Evolutionary conservation across 352 stramenopile species (phyloP).

Genomic region (Phytophthora brassicae): DNA sequence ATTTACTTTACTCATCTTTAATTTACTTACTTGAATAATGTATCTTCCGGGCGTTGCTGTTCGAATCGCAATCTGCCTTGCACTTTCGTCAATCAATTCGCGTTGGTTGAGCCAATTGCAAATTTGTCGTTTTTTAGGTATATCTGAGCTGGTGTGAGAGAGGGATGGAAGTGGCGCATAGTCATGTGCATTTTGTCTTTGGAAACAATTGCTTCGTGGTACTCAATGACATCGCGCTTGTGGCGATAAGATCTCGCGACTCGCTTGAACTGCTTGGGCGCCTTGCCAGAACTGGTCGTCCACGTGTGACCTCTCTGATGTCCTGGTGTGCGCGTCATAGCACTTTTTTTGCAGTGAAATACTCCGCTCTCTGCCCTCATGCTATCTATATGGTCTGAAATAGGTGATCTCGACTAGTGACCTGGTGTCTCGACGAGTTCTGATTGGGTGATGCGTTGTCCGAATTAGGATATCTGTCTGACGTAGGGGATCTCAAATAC

Average conservation of each 20-base stretch:
- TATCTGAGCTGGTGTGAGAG: too few species aligned
- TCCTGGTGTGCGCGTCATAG: conserved; percentile 1
- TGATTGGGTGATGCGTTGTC: conserved; percentile 8
- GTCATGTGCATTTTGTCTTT: too few species aligned
- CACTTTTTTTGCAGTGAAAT: conserved; percentile 17
- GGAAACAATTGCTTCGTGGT: not conserved
- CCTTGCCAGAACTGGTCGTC: not conserved
- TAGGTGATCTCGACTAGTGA: conserved; percentile 3
- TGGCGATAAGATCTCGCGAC: not conserved
- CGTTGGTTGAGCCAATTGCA: too few species aligned
- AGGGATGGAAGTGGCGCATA: too few species aligned
- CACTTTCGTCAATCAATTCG: too few species aligned
- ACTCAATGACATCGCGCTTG: conserved; percentile 7
- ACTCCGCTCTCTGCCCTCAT: not conserved
- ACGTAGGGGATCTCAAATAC: conserved; percentile 24
- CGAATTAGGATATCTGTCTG: conserved; percentile 19
- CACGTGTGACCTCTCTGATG: not conserved
- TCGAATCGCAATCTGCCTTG: too few species aligned
- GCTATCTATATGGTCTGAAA: conserved; percentile 11
- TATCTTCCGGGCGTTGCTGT: too few species aligned
- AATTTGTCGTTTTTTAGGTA: too few species aligned
- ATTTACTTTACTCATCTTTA: too few species aligned
- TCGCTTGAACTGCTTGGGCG: conserved; percentile 3
- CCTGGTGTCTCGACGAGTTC: not conserved
- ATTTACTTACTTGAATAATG: too few species aligned